Evolutionary conservation across 495 filamentous ascomycete species (phyloP), one percentile per base, ranked within the genome.

Genomic region (Parachaetomium inaequale): DNA sequence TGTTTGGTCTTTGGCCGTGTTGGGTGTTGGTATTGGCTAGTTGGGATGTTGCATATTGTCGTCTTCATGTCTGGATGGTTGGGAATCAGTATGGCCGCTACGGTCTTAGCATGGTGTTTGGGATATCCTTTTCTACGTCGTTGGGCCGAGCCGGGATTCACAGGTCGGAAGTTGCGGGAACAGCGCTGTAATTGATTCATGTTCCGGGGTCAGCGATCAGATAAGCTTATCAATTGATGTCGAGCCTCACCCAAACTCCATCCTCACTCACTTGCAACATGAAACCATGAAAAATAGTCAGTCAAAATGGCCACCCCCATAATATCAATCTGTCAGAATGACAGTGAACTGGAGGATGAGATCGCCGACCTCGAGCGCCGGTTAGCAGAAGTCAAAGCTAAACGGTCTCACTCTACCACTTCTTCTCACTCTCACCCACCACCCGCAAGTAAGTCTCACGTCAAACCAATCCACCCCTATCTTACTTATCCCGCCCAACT

Each of bases 361-460:
- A 74, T 81, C 46, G 69, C 71, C 32, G 69, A 74, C 19, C 60
- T 81, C 0, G 76, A 79, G 61, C 69, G 66, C 28, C 72, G 67
- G 7, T 71, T 81, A 0, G 67, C 70, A 10, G 63, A 63, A 52
- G 77, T 75, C 38, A 78, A 72, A 58, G 63, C 62, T 15, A 47
- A 25, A 57, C 52, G 19, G 49, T 47, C 58, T 58, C 63, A 52
- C 45, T 12, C 21, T 4, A 46, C 6, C 19, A n/a, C n/a, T n/a
- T 25, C 43, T 5, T 49, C 55, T 34, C 21, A 50, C 31, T 54
- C 60, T 49, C 45, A 58, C 17, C 45, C 34, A 54, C 25, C 52
- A 19, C 28, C 8, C 23, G 11, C 55, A 43, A 62, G 47, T 58
- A 25, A 29, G 40, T 38, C 46, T 25, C 32, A 42, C 23, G 7